Conservation (phyloP, 345 rosid species). For the Rhodamnia argentea region DNA sequence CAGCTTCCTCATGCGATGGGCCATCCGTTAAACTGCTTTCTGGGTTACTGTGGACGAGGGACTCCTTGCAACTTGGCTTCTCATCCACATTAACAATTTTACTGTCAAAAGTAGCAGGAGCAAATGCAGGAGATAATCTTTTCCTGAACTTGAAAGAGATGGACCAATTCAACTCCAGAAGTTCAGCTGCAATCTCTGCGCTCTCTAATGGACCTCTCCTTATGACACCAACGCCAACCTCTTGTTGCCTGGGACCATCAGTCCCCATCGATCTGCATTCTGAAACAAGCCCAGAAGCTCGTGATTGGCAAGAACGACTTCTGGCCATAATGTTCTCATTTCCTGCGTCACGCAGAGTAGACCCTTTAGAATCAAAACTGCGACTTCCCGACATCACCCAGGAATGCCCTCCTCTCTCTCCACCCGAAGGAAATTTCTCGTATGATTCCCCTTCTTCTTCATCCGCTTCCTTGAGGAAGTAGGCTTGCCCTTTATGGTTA, state of each 20-base stretch:
- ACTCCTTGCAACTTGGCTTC: not conserved
- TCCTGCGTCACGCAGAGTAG: constrained; percentile 11
- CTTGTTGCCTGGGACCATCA: constrained; percentile 16
- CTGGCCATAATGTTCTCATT: constrained; percentile 25
- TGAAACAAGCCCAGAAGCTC: constrained; percentile 40
- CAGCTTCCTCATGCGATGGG: not conserved
- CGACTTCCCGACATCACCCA: constrained; percentile 41
- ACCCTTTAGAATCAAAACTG: constrained; percentile 25
- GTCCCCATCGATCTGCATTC: constrained; percentile 37
- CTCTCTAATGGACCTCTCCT: constrained; percentile 49
- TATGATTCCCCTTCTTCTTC: constrained; percentile 36
- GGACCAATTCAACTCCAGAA: constrained; percentile 84
- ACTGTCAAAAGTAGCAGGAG: constrained; percentile 2
- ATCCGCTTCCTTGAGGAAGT: constrained; percentile 54
- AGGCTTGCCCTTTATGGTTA: constrained; percentile 82
- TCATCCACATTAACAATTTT: not conserved
- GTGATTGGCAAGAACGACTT: constrained; percentile 23
- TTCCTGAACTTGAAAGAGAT: constrained; percentile 26
- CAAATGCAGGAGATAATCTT: constrained; percentile 10
- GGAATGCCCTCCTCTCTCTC: constrained; percentile 18
- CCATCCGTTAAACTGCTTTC: not conserved
- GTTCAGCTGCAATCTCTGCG: constrained; percentile 79
- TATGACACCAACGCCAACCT: constrained; percentile 5
- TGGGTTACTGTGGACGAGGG: not conserved
- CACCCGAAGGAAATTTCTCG: constrained; percentile 2